phyloP scores from a whole-genome alignment of 257 asterid genomes.

The Fraxinus cuspidata region DNA sequence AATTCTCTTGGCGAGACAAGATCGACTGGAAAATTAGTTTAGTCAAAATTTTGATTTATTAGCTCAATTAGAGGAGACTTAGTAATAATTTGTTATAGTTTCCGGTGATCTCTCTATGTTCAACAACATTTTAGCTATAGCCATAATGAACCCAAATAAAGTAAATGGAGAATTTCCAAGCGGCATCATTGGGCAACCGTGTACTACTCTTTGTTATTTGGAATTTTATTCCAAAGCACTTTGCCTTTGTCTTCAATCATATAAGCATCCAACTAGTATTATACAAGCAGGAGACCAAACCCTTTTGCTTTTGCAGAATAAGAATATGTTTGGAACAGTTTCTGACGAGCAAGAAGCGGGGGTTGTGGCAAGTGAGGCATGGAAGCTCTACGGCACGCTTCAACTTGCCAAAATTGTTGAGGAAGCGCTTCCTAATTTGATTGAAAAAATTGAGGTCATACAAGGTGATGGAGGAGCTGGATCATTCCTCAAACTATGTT shows the following conservation, averaged over 20 bases:
- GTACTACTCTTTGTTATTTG: too few species aligned
- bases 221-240: not conserved
- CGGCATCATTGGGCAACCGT: too few species aligned
- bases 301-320: not conserved
- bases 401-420: constrained; percentile 31
- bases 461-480: constrained; percentile 66
- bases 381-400: constrained; percentile 60
- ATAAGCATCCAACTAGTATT: not conserved
- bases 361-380: constrained; percentile 56
- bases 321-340: constrained; percentile 42
- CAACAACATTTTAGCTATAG: too few species aligned
- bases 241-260: not conserved
- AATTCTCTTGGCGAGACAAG: too few species aligned
- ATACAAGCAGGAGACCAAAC: not conserved
- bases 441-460: constrained; percentile 40
- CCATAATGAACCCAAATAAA: too few species aligned
- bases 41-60: too few species aligned
- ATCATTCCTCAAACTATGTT: constrained; percentile 45
- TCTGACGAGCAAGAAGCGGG: constrained; percentile 42
- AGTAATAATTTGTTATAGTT: too few species aligned
- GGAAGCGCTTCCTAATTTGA: constrained; percentile 37
- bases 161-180: too few species aligned
- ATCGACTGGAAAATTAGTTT: too few species aligned
- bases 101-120: too few species aligned
- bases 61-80: too few species aligned